Evolutionary conservation across 495 filamentous ascomycete species (phyloP).

Genomic region (Stereocaulon alpinum): DNA sequence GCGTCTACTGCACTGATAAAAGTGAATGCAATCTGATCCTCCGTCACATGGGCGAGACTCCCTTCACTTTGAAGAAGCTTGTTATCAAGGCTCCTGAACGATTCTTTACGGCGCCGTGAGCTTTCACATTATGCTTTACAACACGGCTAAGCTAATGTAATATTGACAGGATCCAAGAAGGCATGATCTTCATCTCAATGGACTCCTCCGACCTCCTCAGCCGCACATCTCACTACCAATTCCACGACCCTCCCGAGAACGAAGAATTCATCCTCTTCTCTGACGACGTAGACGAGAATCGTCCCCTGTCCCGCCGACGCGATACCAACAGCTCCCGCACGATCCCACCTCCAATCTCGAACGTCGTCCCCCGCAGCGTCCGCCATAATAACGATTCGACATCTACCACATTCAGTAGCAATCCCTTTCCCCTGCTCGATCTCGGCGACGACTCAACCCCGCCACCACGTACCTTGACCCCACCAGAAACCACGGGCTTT

Average conservation of each 20-base stretch:
- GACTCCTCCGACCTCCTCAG: conserved; percentile 59
- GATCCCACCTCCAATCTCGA: conserved; percentile 22
- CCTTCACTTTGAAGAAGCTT: conserved; percentile 73
- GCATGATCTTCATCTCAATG: conserved; percentile 90
- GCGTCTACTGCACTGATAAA: conserved; percentile 81
- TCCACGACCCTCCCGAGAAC: conserved; percentile 45
- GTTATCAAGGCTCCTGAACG: conserved; percentile 76
- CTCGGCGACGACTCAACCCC: neutral
- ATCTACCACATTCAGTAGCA: neutral
- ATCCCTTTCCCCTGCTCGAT: conserved; percentile 1
- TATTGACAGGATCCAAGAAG: conserved; percentile 65
- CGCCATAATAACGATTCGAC: conserved; percentile 1
- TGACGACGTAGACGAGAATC: neutral
- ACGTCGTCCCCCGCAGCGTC: conserved; percentile 8
- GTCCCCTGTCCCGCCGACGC: conserved; percentile 20
- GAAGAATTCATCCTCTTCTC: conserved; percentile 3
- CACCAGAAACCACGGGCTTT: conserved; percentile 30
- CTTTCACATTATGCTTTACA: conserved; percentile 16
- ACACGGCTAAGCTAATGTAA: neutral
- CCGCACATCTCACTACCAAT: conserved; percentile 65
- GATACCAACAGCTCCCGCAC: conserved; percentile 15
- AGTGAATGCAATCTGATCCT: conserved; percentile 77
- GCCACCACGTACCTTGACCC: neutral
- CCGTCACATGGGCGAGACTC: conserved; percentile 62
- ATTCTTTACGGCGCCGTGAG: conserved; percentile 80